Evolutionary conservation across 139 green algal genomes (phyloP).

Genomic region (Gonium pectorale): DNA sequence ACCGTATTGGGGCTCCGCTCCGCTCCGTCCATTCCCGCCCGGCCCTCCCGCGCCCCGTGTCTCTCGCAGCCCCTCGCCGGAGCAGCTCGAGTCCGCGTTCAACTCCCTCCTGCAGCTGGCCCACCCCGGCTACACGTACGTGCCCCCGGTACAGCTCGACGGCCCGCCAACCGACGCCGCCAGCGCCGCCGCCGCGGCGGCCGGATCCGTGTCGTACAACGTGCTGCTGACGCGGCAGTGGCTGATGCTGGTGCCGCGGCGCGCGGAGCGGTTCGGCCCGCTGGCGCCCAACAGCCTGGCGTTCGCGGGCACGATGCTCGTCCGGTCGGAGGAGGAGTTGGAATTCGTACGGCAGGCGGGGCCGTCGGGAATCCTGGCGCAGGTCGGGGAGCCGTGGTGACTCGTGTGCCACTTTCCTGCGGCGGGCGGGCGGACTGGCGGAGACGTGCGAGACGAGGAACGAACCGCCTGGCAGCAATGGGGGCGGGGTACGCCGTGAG

Average conservation of each 20-base stretch:
- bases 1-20: neutral
- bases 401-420: too few species aligned
- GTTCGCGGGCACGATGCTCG: constrained; percentile 85
- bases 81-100: constrained; percentile 28
- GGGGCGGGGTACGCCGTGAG: too few species aligned
- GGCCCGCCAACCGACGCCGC: neutral
- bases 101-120: constrained; percentile 15
- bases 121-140: constrained; percentile 25
- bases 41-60: too few species aligned
- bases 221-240: constrained; percentile 26
- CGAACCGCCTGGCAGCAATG: too few species aligned
- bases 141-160: neutral
- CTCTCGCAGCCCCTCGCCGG: neutral
- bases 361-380: constrained; percentile 65
- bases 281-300: constrained; percentile 79
- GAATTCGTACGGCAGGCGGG: constrained; percentile 61
- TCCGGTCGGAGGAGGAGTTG: constrained; percentile 70
- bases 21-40: neutral
- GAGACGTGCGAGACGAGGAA: too few species aligned
- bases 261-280: constrained; percentile 55
- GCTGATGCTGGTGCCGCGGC: constrained; percentile 63
- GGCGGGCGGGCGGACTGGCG: too few species aligned
- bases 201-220: constrained; percentile 42
- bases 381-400: constrained; percentile 67
- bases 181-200: constrained; percentile 6